phyloP scores from a whole-genome alignment of 768 basidiomycete species.

The Nidula microcarpa region DNA sequence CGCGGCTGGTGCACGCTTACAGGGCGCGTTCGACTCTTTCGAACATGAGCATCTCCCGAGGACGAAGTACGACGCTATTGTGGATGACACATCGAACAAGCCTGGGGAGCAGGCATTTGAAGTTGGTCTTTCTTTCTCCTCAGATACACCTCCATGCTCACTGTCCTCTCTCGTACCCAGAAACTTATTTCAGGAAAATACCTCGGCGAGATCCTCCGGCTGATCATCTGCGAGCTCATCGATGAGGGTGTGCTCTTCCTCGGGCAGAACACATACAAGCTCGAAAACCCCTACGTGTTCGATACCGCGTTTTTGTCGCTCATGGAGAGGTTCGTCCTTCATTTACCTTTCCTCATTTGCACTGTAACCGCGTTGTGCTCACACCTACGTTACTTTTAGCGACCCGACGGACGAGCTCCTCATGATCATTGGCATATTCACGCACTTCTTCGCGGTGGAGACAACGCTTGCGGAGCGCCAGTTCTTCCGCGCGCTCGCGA shows the following conservation, averaged over 20 bases:
- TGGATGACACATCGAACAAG: conserved; percentile 95
- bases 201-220: conserved; percentile 93
- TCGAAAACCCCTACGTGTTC: conserved; percentile 88
- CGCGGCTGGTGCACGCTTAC: conserved; percentile 1
- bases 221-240: conserved; percentile 92
- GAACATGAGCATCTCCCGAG: conserved; percentile 92
- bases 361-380: not conserved
- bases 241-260: conserved; percentile 97
- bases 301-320: conserved; percentile 97
- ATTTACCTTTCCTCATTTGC: not conserved
- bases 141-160: not conserved
- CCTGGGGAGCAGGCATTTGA: conserved; percentile 94
- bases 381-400: conserved; percentile 30
- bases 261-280: conserved; percentile 97
- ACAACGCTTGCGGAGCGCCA: conserved; percentile 95
- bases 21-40: conserved; percentile 98
- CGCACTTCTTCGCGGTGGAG: conserved; percentile 94
- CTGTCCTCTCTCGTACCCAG: conserved; percentile 26
- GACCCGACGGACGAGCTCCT: conserved; percentile 96
- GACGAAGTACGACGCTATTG: conserved; percentile 89
- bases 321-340: conserved; percentile 76
- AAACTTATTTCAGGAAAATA: conserved; percentile 97
- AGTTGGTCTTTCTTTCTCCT: conserved; percentile 30
- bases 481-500: conserved; percentile 94
- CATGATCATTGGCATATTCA: conserved; percentile 96